Conservation (phyloP, 2,329 filamentous ascomycete species). For the Fusarium sp. region DNA sequence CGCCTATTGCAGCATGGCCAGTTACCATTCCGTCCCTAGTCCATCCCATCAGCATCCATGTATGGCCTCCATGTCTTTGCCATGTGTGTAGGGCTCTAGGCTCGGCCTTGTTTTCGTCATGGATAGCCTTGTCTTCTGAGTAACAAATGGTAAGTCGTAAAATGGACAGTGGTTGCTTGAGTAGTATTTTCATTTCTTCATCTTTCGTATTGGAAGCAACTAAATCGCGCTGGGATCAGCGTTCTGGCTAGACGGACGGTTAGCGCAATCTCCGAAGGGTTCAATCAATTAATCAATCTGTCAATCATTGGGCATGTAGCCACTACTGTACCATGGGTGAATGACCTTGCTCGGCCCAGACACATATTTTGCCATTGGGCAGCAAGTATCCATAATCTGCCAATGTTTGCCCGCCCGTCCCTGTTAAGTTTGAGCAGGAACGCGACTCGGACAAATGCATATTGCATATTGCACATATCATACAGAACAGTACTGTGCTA, state of each 20-base stretch:
- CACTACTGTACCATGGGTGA: slow-evolving; percentile 15
- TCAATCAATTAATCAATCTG: slow-evolving; percentile 18
- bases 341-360: slow-evolving; percentile 11
- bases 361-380: slow-evolving; percentile 49
- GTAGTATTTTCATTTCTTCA: slow-evolving; percentile 42
- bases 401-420: slow-evolving; percentile 17
- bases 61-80: slow-evolving; percentile 21
- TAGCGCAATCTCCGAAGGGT: slow-evolving; percentile 36
- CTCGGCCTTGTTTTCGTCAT: slow-evolving; percentile 12
- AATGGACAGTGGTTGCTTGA: slow-evolving; percentile 17
- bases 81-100: slow-evolving; percentile 35
- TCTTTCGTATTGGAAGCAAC: slow-evolving; percentile 18
- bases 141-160: slow-evolving; percentile 19
- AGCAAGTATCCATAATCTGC: slow-evolving; percentile 47
- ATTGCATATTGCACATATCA: neutral
- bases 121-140: slow-evolving; percentile 21
- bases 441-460: slow-evolving; percentile 22
- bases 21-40: slow-evolving; percentile 43
- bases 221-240: slow-evolving; percentile 24
- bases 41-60: slow-evolving; percentile 38
- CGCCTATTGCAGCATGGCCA: slow-evolving; percentile 40
- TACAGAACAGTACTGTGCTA: neutral
- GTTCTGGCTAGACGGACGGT: slow-evolving; percentile 13
- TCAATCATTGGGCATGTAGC: slow-evolving; percentile 26
- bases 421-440: slow-evolving; percentile 6